phyloP scores from a whole-genome alignment of 352 stramenopile species.

The Globisporangium paddicum region DNA sequence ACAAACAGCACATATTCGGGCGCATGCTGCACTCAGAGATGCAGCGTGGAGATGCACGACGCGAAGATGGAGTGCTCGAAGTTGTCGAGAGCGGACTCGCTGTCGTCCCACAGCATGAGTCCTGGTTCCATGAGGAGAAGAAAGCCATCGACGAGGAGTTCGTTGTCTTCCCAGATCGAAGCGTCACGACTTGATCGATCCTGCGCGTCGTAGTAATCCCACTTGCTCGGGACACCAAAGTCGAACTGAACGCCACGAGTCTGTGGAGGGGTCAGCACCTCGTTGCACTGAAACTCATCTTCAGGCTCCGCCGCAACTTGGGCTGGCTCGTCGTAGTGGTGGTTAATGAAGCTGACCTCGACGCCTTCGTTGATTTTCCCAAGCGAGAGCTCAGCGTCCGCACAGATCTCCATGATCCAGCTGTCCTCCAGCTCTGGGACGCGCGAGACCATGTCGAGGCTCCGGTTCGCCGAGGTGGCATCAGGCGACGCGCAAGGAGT shows the following conservation, averaged over 20 bases:
- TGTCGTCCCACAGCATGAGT: slow-evolving; percentile 12
- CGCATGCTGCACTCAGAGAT: not conserved
- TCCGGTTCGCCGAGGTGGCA: not conserved
- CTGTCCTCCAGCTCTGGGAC: not conserved
- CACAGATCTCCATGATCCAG: slow-evolving; percentile 6
- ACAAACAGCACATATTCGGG: slow-evolving; percentile 11
- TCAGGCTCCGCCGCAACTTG: slow-evolving; percentile 13
- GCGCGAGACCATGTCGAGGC: not conserved
- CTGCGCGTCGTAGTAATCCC: slow-evolving; percentile 31
- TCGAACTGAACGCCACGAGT: slow-evolving; percentile 21
- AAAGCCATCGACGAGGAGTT: slow-evolving; percentile 31
- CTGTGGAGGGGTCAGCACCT: slow-evolving; percentile 1
- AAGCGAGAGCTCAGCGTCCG: slow-evolving; percentile 5
- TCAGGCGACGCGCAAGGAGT: not conserved
- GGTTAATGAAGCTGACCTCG: slow-evolving; percentile 5
- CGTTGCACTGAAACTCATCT: slow-evolving; percentile 8
- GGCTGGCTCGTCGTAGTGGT: slow-evolving; percentile 12
- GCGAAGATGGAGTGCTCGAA: not conserved
- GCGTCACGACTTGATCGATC: slow-evolving; percentile 17
- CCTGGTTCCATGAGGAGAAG: slow-evolving; percentile 23
- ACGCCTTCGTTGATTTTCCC: not conserved
- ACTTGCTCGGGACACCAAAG: slow-evolving; percentile 48
- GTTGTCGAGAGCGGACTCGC: slow-evolving; percentile 1
- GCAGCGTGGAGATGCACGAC: not conserved
- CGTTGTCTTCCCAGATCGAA: slow-evolving; percentile 36